Conservation (phyloP, 1,284 basidiomycete species). For the Apiotrichum laibachii region DNA sequence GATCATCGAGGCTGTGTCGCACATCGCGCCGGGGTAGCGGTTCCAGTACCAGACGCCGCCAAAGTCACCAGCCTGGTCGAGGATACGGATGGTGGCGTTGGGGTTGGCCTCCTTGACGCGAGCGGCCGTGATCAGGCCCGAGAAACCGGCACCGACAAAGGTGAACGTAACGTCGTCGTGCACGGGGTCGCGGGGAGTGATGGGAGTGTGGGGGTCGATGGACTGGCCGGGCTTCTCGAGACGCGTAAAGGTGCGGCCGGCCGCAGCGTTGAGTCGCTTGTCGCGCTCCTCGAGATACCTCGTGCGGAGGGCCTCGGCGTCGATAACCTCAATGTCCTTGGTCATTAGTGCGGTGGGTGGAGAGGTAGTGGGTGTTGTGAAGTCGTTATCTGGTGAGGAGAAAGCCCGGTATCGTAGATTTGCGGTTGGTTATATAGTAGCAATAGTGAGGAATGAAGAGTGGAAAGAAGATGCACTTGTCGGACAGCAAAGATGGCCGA, state of each 20-base stretch:
- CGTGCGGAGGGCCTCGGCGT: conserved; percentile 3
- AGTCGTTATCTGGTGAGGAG: too few relatives aligned
- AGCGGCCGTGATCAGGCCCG: conserved; percentile 14
- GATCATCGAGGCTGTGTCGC: conserved; percentile 22
- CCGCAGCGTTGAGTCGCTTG: conserved; percentile 14
- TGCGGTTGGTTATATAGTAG: too few relatives aligned
- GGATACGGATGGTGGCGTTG: conserved; percentile 8
- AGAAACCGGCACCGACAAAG: conserved; percentile 19
- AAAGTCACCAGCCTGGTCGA: conserved; percentile 19
- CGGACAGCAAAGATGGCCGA: too few relatives aligned
- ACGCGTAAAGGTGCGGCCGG: conserved; percentile 6
- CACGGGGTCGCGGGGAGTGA: conserved; percentile 15
- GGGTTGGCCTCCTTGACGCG: conserved; percentile 14
- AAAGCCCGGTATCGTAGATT: too few relatives aligned
- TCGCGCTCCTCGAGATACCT: conserved; percentile 16
- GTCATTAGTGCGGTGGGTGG: too few relatives aligned
- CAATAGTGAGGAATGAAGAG: too few relatives aligned
- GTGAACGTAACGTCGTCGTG: conserved; percentile 16
- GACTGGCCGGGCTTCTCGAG: conserved; percentile 8
- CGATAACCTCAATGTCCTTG: too few relatives aligned
- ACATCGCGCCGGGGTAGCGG: conserved; percentile 22
- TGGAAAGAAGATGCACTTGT: too few relatives aligned
- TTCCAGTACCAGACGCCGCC: conserved; percentile 26
- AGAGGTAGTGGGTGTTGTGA: too few relatives aligned
- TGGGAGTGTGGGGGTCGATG: conserved; percentile 15